Conservation (phyloP, 768 basidiomycete genomes). For the Psilocybe tampanensis region DNA sequence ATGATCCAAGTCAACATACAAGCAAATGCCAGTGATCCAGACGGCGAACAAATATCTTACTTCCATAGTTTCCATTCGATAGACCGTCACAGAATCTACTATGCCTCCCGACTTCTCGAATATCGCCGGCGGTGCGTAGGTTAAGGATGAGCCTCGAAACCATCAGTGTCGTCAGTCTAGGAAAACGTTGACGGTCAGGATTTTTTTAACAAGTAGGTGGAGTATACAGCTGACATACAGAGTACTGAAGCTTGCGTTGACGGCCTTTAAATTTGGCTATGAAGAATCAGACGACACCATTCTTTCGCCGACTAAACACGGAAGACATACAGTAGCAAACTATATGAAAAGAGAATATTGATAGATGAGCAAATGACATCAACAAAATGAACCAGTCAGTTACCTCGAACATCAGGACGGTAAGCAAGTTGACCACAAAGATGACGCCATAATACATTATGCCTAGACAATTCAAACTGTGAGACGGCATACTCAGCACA, state of each 20-base stretch:
- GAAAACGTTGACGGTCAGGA: background rate
- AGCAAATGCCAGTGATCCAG: background rate
- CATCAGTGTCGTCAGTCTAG: slow-evolving; percentile 38
- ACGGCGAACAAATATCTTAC: too few species aligned
- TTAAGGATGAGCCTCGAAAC: slow-evolving; percentile 40
- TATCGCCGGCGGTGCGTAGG: slow-evolving; percentile 18
- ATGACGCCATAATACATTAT: slow-evolving; percentile 37
- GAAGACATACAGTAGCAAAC: slow-evolving; percentile 26
- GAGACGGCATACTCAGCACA: background rate
- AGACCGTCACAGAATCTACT: background rate
- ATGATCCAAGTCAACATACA: background rate
- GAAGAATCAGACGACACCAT: background rate
- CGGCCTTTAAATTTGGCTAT: slow-evolving; percentile 36
- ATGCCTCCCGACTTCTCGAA: background rate
- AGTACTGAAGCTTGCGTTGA: slow-evolving; percentile 41
- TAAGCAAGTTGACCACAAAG: slow-evolving; percentile 32
- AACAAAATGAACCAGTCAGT: too few species aligned
- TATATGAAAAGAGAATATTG: slow-evolving; percentile 5
- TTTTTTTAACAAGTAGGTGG: background rate
- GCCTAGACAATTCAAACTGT: slow-evolving; percentile 17
- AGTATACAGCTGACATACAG: slow-evolving; percentile 19
- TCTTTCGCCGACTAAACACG: background rate
- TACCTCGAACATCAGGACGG: slow-evolving; percentile 31
- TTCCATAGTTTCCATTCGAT: background rate
- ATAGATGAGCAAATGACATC: background rate